phyloP scores from a whole-genome alignment of 768 basidiomycete genomes.

The Psilocybe cubensis region DNA sequence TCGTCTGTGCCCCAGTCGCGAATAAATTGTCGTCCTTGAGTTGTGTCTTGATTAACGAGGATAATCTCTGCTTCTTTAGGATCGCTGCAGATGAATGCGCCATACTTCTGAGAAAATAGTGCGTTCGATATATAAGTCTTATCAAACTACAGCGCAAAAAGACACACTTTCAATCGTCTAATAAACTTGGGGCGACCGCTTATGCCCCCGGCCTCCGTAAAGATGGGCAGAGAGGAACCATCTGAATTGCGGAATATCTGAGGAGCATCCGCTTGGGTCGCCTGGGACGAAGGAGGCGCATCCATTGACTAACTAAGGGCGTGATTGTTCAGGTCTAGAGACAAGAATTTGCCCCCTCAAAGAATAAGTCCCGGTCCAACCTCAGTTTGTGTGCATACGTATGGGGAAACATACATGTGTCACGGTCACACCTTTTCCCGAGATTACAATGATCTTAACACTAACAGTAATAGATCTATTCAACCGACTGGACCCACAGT shows the following conservation, averaged over 20 bases:
- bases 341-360: not conserved
- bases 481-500: not conserved
- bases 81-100: slow-evolving; percentile 54
- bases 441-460: not conserved
- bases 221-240: slow-evolving; percentile 50
- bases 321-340: not conserved
- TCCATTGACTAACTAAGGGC: slow-evolving; percentile 5
- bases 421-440: slow-evolving; percentile 18
- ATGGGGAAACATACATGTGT: slow-evolving; percentile 1
- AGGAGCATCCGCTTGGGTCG: slow-evolving; percentile 9
- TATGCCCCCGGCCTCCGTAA: slow-evolving; percentile 61
- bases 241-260: slow-evolving; percentile 39
- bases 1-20: slow-evolving; percentile 59
- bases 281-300: slow-evolving; percentile 16
- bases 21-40: slow-evolving; percentile 59
- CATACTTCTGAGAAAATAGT: slow-evolving; percentile 48
- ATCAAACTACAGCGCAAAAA: not conserved
- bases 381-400: not conserved
- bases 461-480: not conserved
- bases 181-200: slow-evolving; percentile 52
- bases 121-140: not conserved
- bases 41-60: slow-evolving; percentile 56
- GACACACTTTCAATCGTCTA: slow-evolving; percentile 49
- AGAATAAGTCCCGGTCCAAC: not conserved
- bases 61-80: slow-evolving; percentile 59